These are phyloP conservation scores for Xylariaceae sp. DNA, from an alignment of 2,329 filamentous ascomycete species.

Conservation along the genomic window DNA sequence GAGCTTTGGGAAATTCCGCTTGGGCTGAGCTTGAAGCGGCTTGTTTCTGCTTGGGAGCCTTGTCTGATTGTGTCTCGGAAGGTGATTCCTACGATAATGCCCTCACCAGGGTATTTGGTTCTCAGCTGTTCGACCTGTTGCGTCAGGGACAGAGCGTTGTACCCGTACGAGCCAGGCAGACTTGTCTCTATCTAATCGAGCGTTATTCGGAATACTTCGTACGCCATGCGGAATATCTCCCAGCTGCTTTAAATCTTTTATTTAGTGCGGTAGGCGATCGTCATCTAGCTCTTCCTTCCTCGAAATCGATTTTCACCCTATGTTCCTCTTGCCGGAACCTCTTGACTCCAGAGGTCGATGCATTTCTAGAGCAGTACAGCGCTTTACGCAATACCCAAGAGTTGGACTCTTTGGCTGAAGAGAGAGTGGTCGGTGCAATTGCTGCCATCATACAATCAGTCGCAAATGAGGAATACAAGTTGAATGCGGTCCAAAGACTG, in stretches of 20 bases:
- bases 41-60: constrained; percentile 67
- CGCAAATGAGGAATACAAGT: constrained; percentile 59
- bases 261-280: constrained; percentile 71
- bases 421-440: constrained; percentile 75
- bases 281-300: constrained; percentile 69
- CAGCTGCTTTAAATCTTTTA: constrained; percentile 74
- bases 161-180: constrained; percentile 68
- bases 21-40: constrained; percentile 68
- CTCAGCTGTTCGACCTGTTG: constrained; percentile 62
- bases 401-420: constrained; percentile 72
- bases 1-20: constrained; percentile 53
- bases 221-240: constrained; percentile 69
- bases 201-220: constrained; percentile 80
- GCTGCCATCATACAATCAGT: constrained; percentile 78
- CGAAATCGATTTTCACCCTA: constrained; percentile 74
- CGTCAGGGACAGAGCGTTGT: constrained; percentile 57
- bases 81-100: constrained; percentile 62
- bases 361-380: constrained; percentile 75
- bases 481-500: constrained; percentile 61
- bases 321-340: constrained; percentile 76
- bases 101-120: constrained; percentile 66
- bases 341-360: constrained; percentile 69
- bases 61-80: constrained; percentile 70
- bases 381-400: constrained; percentile 64
- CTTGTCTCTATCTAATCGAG: constrained; percentile 72